phyloP scores from a whole-genome alignment of 1,139 yeast species.

The Zhuliangozyma parablackwelliae region DNA sequence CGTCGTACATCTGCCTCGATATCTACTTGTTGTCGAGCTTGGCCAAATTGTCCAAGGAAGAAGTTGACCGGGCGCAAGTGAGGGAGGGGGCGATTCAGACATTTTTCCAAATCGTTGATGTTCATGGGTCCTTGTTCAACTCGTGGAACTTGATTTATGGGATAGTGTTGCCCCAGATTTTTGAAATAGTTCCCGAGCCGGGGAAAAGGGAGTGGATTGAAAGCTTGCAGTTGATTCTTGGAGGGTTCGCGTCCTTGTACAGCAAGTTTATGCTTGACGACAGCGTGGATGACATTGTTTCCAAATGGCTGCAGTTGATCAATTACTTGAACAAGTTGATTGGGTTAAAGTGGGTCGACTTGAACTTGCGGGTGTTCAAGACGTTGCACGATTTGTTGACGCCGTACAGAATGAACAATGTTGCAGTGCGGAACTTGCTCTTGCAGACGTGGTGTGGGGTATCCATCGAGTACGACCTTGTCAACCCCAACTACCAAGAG shows the following conservation, averaged over 20 bases:
- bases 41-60: conserved; percentile 58
- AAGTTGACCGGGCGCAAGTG: conserved; percentile 60
- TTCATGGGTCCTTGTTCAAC: conserved; percentile 59
- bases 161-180: conserved; percentile 41
- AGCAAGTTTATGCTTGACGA: conserved; percentile 35
- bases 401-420: conserved; percentile 16
- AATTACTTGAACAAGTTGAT: conserved; percentile 40
- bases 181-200: conserved; percentile 11
- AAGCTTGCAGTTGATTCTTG: conserved; percentile 52
- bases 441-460: conserved; percentile 65
- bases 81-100: conserved; percentile 88
- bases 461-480: conserved; percentile 55
- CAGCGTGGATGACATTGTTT: conserved; percentile 11
- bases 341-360: conserved; percentile 38
- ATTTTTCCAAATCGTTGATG: conserved; percentile 75
- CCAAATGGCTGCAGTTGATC: conserved; percentile 50
- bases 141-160: conserved; percentile 54
- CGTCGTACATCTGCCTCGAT: conserved; percentile 28
- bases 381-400: conserved; percentile 46
- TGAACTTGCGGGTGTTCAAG: conserved; percentile 50
- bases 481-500: conserved; percentile 51
- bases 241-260: conserved; percentile 55
- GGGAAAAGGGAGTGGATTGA: conserved; percentile 45
- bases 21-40: conserved; percentile 66
- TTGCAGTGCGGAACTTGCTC: conserved; percentile 34